phyloP scores from a whole-genome alignment of 2,329 filamentous ascomycete genomes.

The Samsoniella hepiali region DNA sequence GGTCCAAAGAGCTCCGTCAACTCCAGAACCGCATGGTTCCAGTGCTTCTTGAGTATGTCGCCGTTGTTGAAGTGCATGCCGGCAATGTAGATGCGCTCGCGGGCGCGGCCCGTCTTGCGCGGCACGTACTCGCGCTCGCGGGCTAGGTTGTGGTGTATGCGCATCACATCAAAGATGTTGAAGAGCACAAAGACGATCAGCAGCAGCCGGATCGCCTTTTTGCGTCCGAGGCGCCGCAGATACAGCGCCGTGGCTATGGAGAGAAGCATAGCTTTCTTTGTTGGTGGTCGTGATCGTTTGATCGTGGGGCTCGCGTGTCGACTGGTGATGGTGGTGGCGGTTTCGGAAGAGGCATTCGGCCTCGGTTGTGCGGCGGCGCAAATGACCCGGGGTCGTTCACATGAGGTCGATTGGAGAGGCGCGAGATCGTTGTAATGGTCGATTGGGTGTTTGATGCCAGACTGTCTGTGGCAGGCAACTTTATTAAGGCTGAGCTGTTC shows the following conservation, averaged over 20 bases:
- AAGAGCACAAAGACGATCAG: constrained; percentile 34
- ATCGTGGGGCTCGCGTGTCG: not conserved
- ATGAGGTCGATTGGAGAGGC: constrained; percentile 11
- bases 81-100: constrained; percentile 60
- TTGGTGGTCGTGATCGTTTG: not conserved
- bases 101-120: constrained; percentile 26
- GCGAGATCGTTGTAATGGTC: not conserved
- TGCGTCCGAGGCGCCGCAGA: constrained; percentile 38
- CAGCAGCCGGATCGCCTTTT: constrained; percentile 33
- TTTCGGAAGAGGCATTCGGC: constrained; percentile 3
- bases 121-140: constrained; percentile 26
- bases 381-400: not conserved
- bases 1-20: constrained; percentile 56
- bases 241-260: constrained; percentile 32
- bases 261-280: constrained; percentile 26
- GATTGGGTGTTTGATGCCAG: not conserved
- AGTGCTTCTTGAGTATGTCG: constrained; percentile 55
- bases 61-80: constrained; percentile 68
- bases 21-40: constrained; percentile 58
- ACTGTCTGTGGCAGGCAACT: not conserved
- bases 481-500: not conserved
- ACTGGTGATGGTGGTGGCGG: too few relatives aligned
- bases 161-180: constrained; percentile 39
- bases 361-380: not conserved
- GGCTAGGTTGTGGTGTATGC: constrained; percentile 35